Evolutionary conservation across 441 rosid genomes (phyloP), one percentile per base, ranked within the genome.

Genomic region (Rhodomyrtus psidioides): DNA sequence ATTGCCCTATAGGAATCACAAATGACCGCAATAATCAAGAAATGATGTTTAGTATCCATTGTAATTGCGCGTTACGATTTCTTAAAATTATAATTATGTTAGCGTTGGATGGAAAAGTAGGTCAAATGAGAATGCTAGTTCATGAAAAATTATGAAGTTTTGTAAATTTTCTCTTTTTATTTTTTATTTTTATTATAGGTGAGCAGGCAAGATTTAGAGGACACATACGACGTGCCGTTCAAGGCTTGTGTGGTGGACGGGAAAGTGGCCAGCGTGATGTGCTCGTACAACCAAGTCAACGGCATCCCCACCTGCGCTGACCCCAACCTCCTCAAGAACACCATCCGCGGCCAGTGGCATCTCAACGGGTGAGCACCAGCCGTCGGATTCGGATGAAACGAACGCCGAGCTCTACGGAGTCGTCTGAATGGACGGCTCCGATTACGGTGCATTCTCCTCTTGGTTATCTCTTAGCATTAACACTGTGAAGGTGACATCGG

Each of bases 241-340:
- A 92, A 89, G 87, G 92, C 93, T 91, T 97, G 99, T 55, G 98
- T 96, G 24, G 92, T 87, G 82, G 96, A 97, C 86, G 98, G 99
- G 1, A 93, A 91, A 28, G 98, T 95, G 34, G 98, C 98, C 26
- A 96, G 99, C 85, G 95, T 97, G 51, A 97, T 97, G 99, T 97
- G 99, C 90, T 96, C 99, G 42, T 97, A 97, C 89, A 97, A 97
- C 82, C 96, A 96, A 82, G 99, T 97, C 81, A 97, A 96, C 53
- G 99, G 99, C 12, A 88, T 96, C 86, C 99, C 99, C 17, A 93
- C 99, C 9, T 97, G 99, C 84, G 99, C 99, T 2, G 99, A 97
- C 83, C 98, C 95, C 14, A 91, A 92, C 86, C 93, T 95, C n/a
- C 91, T 97, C 1, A 84, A 86, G 88, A 89, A 87, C 79, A 95